Conservation (phyloP, 2,329 filamentous ascomycete species). For the Penicillium sp. region DNA sequence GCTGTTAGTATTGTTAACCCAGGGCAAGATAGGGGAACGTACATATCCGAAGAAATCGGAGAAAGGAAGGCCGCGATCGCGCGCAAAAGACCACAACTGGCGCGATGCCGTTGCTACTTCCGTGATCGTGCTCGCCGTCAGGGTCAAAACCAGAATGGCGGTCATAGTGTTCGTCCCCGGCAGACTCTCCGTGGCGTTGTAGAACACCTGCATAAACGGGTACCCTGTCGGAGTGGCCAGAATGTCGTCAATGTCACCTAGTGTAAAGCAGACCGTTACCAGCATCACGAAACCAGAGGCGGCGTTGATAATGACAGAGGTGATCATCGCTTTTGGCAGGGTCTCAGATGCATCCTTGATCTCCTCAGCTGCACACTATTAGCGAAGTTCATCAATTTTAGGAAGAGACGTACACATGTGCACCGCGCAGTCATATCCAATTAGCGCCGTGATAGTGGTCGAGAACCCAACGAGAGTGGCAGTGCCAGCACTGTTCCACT, state of each 20-base stretch:
- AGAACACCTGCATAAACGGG: slow-evolving; percentile 24
- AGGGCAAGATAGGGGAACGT: background rate
- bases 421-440: slow-evolving; percentile 7
- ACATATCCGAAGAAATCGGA: slow-evolving; percentile 15
- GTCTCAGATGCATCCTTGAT: slow-evolving; percentile 30
- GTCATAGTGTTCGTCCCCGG: slow-evolving; percentile 40
- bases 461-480: slow-evolving; percentile 1
- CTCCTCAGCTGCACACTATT: slow-evolving; percentile 29
- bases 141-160: slow-evolving; percentile 32
- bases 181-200: slow-evolving; percentile 34
- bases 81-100: slow-evolving; percentile 36
- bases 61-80: slow-evolving; percentile 35
- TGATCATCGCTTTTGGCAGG: slow-evolving; percentile 35
- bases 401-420: slow-evolving; percentile 9
- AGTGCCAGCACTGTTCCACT: background rate
- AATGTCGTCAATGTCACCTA: slow-evolving; percentile 27
- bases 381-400: background rate
- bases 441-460: slow-evolving; percentile 2
- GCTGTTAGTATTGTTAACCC: background rate
- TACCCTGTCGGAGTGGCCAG: slow-evolving; percentile 25
- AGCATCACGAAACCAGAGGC: slow-evolving; percentile 33
- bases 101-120: slow-evolving; percentile 32
- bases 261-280: slow-evolving; percentile 33
- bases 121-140: slow-evolving; percentile 31
- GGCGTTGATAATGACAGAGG: slow-evolving; percentile 30